A percentile compares a stretch with the other conserved stretches of the same genome.
These are phyloP conservation scores for Colletotrichum theobromicola DNA, from an alignment of 2,329 filamentous ascomycete genomes.

Conservation along the genomic window DNA sequence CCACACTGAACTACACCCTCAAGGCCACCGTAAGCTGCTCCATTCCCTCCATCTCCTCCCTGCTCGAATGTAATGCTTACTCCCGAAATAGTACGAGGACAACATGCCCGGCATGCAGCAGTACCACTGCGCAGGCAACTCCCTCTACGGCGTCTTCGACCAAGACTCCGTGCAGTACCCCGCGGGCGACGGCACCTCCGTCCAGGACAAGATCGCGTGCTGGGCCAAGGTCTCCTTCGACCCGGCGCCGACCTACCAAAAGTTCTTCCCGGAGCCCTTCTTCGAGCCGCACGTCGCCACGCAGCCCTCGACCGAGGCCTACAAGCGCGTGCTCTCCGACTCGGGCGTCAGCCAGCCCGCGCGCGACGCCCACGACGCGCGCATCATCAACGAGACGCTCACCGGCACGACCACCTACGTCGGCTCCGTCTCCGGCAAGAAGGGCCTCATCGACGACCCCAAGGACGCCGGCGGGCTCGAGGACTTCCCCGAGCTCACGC, in stretches of 20 bases:
- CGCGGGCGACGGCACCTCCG: constrained; percentile 27
- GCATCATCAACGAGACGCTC: constrained; percentile 35
- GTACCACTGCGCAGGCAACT: constrained; percentile 38
- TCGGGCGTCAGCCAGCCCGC: constrained; percentile 33
- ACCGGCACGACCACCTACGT: constrained; percentile 32
- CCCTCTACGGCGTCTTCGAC: constrained; percentile 33
- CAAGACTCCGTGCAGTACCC: constrained; percentile 30
- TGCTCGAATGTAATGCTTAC: too few species aligned
- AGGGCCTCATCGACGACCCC: constrained; percentile 37
- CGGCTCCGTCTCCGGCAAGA: constrained; percentile 31
- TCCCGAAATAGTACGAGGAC: constrained; percentile 31
- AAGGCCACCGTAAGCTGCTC: constrained; percentile 23
- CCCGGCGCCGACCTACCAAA: constrained; percentile 31
- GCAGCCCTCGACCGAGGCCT: constrained; percentile 34
- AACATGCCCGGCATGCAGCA: constrained; percentile 34
- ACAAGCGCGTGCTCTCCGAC: constrained; percentile 38
- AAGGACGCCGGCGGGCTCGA: constrained; percentile 37
- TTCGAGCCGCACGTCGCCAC: constrained; percentile 34
- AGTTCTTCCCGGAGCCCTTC: constrained; percentile 32
- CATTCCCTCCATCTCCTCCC: background rate
- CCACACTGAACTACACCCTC: constrained; percentile 30
- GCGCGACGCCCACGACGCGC: constrained; percentile 35
- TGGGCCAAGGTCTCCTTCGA: constrained; percentile 33
- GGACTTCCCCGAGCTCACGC: constrained; percentile 30
- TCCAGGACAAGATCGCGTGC: constrained; percentile 30